Base-by-base conservation (phyloP, 1,284 basidiomycete species). In the Tilletia indica region DNA sequence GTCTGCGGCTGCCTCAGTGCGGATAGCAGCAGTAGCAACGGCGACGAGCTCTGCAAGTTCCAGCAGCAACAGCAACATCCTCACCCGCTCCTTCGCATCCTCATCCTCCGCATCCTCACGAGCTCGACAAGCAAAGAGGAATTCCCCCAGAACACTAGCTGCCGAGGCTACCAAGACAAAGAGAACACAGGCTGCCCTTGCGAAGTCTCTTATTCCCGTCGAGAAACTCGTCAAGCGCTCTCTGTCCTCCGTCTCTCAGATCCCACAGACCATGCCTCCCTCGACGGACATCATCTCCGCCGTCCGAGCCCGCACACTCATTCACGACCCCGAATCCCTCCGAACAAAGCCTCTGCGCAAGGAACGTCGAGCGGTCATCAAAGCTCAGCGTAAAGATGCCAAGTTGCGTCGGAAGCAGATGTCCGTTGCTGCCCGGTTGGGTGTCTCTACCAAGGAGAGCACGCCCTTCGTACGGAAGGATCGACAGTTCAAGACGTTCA, bases 401-500 rank as follows among this genome's bases (percentile, higher is more conserved):
- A 78, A 76, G 61, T 72, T 72, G 68, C 69, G 70, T 42, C 71
- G 75, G 12, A 74, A 72, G 64, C 72, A 71, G 51, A 76, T 79
- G 21, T 71, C 79, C 67, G 73, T 82, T 14, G 77, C 81, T 2
- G 80, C 76, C 0, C 75, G 77, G 19, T 70, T 82, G n/a, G 82
- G 82, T 34, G 76, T 83, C 0, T 70, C 73, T 12, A 76, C 78
- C 16, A 64, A 73, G 66, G 76, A 71, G 11, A 68, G 74, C 4
- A 77, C 83, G 56, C 82, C 83, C 2, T 79, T 77, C 49, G 83
- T 83, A 16, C 76, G 83, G 34, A 80, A 78, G 21, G 81, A 83
- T 70, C 75, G 77, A 66, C 82, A 85, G 73, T 94, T 91, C 88
- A 94, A 94, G 87, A 93, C 91, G 9, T 95, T 92, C 87, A 94